Conservation (phyloP, 2,329 filamentous ascomycete species). For the Cercospora citrullina region DNA sequence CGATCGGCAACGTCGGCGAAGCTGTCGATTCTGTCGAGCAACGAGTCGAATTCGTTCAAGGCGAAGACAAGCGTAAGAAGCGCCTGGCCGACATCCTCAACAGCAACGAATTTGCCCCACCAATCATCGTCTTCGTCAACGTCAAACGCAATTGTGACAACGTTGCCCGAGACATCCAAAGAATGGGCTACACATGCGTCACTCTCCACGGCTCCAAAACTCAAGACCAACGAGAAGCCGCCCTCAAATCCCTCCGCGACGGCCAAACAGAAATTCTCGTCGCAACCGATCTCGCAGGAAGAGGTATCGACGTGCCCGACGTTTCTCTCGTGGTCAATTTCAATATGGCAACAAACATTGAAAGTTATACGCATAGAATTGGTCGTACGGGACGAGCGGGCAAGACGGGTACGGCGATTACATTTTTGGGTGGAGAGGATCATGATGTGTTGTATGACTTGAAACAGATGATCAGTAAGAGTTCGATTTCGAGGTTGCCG, state of each 20-base stretch:
- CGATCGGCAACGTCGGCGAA: slow-evolving; percentile 90
- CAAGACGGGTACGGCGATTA: slow-evolving; percentile 94
- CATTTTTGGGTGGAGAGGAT: slow-evolving; percentile 91
- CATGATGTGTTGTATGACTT: slow-evolving; percentile 84
- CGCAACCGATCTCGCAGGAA: slow-evolving; percentile 89
- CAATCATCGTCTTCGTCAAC: slow-evolving; percentile 99
- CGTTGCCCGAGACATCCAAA: slow-evolving; percentile 88
- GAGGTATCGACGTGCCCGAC: slow-evolving; percentile 96
- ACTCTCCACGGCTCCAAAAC: slow-evolving; percentile 95
- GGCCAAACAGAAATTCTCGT: slow-evolving; percentile 85
- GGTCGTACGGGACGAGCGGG: slow-evolving; percentile 96
- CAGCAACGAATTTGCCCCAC: slow-evolving; percentile 76
- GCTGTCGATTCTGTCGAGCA: slow-evolving; percentile 98
- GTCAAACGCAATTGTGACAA: slow-evolving; percentile 99
- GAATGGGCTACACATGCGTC: slow-evolving; percentile 86
- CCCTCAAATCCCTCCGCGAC: slow-evolving; percentile 77
- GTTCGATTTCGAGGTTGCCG: slow-evolving; percentile 79
- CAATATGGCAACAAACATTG: slow-evolving; percentile 94
- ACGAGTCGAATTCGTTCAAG: slow-evolving; percentile 84
- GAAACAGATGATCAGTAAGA: slow-evolving; percentile 93
- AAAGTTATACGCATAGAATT: slow-evolving; percentile 94
- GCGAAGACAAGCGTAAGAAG: slow-evolving; percentile 96
- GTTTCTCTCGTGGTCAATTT: slow-evolving; percentile 96
- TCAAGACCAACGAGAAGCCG: slow-evolving; percentile 95
- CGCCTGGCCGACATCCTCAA: slow-evolving; percentile 86